Base-by-base conservation (phyloP, 306 rosid species). In the Lathyrus sativus region DNA sequence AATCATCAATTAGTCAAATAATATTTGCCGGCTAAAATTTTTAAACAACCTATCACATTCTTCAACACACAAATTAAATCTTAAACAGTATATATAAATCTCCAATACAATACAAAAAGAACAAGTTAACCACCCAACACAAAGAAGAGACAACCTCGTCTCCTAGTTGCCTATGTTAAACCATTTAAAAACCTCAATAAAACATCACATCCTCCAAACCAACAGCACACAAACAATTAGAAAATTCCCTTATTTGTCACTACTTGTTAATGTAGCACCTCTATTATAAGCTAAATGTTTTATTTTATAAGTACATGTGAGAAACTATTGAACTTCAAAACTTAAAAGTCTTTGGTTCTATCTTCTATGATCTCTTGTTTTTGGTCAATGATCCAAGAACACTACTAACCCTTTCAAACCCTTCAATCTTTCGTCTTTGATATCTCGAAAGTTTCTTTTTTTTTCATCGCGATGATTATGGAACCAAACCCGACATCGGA, bases 161-260 rank as follows among this genome's bases (percentile, higher is more conserved):
- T 62, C 73, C 63, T 70, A 86, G 83, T 82, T 68, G 79, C 76
- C 77, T 61, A 73, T 31, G 70, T 11, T 10, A 62, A 39, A 18
- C 55, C n/a, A 12, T 50, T 72, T 37, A 79, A 70, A 65, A 58
- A 41, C 81, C n/a, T 69, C 26, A 76, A 88, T 72, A 76, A 84
- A 84, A 85, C 95, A 85, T 75, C 87, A 84, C 79, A 82, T 82
- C 85, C 49, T 85, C 95, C 95, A 91, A 91, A 81, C 64, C 14
- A 84, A 78, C 95, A 87, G 89, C 92, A 80, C 91, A 72, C 79
- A 49, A 63, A 71, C 86, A 67, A 73, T 79, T 80, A 78, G 78
- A 87, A 87, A 81, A 86, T 89, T 82, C 98, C 75, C 70, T 80
- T 29, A 7, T n/a, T 85, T 86, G 96, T 89, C 95, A 60, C 70